These are phyloP conservation scores for Drechmeria coniospora DNA, from an alignment of 2,329 filamentous ascomycete genomes.

Conservation along the genomic window DNA sequence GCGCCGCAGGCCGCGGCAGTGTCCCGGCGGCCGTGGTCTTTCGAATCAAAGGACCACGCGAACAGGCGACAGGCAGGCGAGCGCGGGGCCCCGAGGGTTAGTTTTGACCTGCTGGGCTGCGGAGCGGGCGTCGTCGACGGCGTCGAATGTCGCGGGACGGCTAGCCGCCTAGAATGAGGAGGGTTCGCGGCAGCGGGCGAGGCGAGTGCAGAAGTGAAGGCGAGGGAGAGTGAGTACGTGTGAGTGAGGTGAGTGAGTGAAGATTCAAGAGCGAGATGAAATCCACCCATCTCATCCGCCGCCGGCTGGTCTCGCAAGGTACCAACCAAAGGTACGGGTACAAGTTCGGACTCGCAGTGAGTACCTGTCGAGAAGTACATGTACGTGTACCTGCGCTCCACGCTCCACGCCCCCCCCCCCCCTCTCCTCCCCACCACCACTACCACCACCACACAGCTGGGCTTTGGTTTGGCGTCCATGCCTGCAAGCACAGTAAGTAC, in stretches of 20 bases:
- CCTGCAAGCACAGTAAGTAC: too few species aligned
- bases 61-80: too few species aligned
- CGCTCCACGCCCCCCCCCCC: background rate
- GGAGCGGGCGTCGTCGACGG: constrained; percentile 3
- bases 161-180: background rate
- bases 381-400: too few species aligned
- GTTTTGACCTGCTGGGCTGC: background rate
- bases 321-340: background rate
- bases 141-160: constrained; percentile 1
- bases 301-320: background rate
- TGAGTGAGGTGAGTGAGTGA: constrained; percentile 8
- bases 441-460: too few species aligned
- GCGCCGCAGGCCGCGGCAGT: constrained; percentile 18
- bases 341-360: too few species aligned
- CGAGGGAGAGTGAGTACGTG: constrained; percentile 6
- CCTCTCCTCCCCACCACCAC: background rate
- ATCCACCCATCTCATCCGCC: constrained; percentile 7
- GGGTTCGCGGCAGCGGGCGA: constrained; percentile 1
- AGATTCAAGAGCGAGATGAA: constrained; percentile 13
- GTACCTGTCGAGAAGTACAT: too few species aligned
- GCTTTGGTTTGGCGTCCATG: too few species aligned
- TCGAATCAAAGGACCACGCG: constrained; percentile 4
- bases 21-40: constrained; percentile 9
- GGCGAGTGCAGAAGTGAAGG: background rate
- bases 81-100: too few species aligned